These are phyloP conservation scores for Podila epicladia DNA, from an alignment of 192 early-diverging fungal genomes.

Conservation along the genomic window DNA sequence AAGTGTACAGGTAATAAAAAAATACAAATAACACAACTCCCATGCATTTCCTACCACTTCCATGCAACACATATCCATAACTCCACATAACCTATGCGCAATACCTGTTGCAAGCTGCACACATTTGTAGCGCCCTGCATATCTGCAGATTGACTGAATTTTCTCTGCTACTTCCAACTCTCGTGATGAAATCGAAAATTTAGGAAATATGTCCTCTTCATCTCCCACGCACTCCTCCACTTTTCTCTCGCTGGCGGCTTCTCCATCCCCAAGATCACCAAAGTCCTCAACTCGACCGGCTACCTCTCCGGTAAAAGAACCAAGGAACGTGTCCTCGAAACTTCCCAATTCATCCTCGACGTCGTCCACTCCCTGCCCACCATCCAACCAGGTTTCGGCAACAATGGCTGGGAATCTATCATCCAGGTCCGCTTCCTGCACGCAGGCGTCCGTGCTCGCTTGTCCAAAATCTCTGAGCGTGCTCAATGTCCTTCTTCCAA, in stretches of 20 bases:
- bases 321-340: constrained; percentile 24
- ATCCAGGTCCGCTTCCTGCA: constrained; percentile 43
- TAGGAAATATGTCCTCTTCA: constrained; percentile 19
- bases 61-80: too few species aligned
- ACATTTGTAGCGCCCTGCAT: too few species aligned
- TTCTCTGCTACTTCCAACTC: too few species aligned
- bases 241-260: constrained; percentile 32
- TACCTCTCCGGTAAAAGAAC: constrained; percentile 19
- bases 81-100: too few species aligned
- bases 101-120: too few species aligned
- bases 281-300: constrained; percentile 38
- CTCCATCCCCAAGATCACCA: constrained; percentile 27
- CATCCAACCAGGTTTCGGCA: constrained; percentile 20
- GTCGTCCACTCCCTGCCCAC: constrained; percentile 10
- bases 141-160: too few species aligned
- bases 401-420: constrained; percentile 27
- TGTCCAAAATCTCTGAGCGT: constrained; percentile 11
- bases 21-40: too few species aligned
- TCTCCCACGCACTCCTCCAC: constrained; percentile 20
- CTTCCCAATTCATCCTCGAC: constrained; percentile 23
- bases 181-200: background rate
- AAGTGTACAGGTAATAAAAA: constrained; percentile 15
- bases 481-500: constrained; percentile 1
- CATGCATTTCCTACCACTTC: too few species aligned
- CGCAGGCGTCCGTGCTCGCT: constrained; percentile 22